Conservation (phyloP, 2,329 filamentous ascomycete genomes). For the Phialocephala sp. region DNA sequence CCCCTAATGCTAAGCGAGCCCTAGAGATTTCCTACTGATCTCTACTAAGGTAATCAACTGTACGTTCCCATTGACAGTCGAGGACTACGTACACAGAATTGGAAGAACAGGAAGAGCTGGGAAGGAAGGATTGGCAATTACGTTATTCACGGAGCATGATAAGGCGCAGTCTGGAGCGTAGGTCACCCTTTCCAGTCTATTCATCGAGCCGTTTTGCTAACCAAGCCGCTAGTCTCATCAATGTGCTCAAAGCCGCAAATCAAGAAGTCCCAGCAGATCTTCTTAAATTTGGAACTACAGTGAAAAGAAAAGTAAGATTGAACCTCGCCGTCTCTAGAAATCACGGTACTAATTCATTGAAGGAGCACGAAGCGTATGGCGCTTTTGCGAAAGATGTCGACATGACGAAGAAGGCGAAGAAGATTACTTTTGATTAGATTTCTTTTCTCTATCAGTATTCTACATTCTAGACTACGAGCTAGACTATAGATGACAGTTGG, state of each 20-base stretch:
- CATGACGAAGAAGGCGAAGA: constrained; percentile 82
- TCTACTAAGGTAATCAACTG: constrained; percentile 63
- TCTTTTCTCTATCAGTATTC: neutral
- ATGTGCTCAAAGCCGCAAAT: constrained; percentile 91
- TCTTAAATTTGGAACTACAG: constrained; percentile 94
- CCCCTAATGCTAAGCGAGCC: neutral
- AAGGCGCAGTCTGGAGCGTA: constrained; percentile 89
- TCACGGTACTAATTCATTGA: no score
- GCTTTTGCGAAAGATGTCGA: constrained; percentile 94
- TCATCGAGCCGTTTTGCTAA: neutral
- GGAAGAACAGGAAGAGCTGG: constrained; percentile 93
- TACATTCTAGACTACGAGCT: neutral
- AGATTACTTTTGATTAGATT: constrained; percentile 82
- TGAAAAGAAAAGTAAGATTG: constrained; percentile 75
- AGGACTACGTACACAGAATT: constrained; percentile 98
- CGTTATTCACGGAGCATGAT: constrained; percentile 93
- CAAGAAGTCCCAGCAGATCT: constrained; percentile 90
- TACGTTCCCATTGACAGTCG: constrained; percentile 80
- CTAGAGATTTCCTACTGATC: neutral
- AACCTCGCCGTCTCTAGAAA: no score
- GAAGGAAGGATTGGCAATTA: constrained; percentile 86
- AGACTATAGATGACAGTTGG: neutral
- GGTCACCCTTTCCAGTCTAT: constrained; percentile 48
- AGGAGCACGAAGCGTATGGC: constrained; percentile 93
- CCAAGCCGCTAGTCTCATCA: constrained; percentile 70